A percentile compares a stretch with the other conserved stretches of the same genome.
Conservation (phyloP, 306 rosid species). For the Hippophae tibetana region DNA sequence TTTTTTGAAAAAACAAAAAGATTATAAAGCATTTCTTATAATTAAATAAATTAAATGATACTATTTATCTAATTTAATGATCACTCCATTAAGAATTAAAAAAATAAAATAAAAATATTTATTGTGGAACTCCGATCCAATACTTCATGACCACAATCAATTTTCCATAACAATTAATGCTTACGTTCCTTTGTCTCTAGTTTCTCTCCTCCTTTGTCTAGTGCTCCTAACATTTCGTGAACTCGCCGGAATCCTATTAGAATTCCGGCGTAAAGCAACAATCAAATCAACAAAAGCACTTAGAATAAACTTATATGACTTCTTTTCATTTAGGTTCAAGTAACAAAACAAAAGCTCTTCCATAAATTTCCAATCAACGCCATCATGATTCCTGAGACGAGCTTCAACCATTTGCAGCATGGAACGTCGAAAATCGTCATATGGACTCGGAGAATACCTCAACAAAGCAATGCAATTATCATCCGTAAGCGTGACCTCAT, state of each 20-base stretch:
- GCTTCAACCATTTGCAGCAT: constrained; percentile 57
- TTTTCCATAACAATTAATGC: constrained; percentile 2
- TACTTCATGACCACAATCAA: no score
- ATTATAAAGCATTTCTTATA: no score
- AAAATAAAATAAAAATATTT: not conserved
- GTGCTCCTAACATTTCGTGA: constrained; percentile 22
- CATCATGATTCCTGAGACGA: constrained; percentile 23
- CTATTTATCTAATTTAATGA: no score
- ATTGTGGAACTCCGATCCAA: not conserved
- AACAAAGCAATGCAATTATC: constrained; percentile 45
- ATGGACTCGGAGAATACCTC: constrained; percentile 41
- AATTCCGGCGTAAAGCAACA: constrained; percentile 26
- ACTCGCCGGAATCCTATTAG: constrained; percentile 6
- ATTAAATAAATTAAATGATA: no score
- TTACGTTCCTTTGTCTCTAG: constrained; percentile 13
- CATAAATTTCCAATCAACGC: constrained; percentile 79
- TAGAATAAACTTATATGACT: constrained; percentile 43
- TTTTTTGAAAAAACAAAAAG: no score
- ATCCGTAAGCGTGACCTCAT: constrained; percentile 19
- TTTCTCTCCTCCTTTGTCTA: constrained; percentile 15
- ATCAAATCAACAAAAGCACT: constrained; percentile 64
- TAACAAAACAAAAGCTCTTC: constrained; percentile 57
- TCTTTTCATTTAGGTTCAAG: constrained; percentile 56
- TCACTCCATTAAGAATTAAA: no score
- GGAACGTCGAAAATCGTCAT: constrained; percentile 47